Percentiles rank a stretch among this genome's conserved stretches.
Conservation (phyloP, 176 grass and related monocot genomes). For the Phoenix dactylifera region DNA sequence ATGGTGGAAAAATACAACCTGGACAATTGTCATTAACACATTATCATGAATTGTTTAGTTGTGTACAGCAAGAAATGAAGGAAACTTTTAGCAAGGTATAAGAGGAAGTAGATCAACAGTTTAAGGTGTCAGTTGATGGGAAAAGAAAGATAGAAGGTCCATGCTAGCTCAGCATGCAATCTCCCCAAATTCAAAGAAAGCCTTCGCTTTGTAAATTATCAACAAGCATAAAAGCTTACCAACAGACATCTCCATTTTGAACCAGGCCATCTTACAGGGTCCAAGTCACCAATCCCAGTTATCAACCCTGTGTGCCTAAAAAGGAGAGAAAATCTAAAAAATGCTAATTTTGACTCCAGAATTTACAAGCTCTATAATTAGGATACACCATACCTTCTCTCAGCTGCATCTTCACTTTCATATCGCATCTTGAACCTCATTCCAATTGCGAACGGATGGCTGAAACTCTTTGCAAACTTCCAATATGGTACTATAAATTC, state of each 20-base stretch:
- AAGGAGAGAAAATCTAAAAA: conserved; percentile 10
- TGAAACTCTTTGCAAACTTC: conserved; percentile 69
- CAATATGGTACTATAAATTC: conserved; percentile 80
- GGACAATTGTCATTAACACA: too few relatives aligned
- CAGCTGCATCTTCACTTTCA: conserved; percentile 63
- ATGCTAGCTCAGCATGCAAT: background rate
- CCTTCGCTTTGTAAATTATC: background rate
- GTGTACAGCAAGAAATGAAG: too few relatives aligned
- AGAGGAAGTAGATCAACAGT: too few relatives aligned
- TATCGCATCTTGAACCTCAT: conserved; percentile 71
- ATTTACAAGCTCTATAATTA: conserved; percentile 1
- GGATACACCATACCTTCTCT: conserved; percentile 46
- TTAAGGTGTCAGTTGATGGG: too few relatives aligned
- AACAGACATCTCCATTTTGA: conserved; percentile 92
- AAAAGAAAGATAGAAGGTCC: too few relatives aligned
- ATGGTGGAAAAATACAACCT: too few relatives aligned
- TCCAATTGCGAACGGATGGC: conserved; percentile 50
- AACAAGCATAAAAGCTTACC: conserved; percentile 31
- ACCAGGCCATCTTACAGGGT: conserved; percentile 61
- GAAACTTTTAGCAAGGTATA: too few relatives aligned
- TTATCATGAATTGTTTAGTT: too few relatives aligned
- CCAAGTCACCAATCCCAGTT: conserved; percentile 56
- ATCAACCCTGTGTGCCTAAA: conserved; percentile 68
- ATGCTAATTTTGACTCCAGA: conserved; percentile 9
- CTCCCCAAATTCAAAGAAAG: background rate